Evolutionary conservation across 768 basidiomycete species (phyloP).

Genomic region (Auriscalpium microsporum): DNA sequence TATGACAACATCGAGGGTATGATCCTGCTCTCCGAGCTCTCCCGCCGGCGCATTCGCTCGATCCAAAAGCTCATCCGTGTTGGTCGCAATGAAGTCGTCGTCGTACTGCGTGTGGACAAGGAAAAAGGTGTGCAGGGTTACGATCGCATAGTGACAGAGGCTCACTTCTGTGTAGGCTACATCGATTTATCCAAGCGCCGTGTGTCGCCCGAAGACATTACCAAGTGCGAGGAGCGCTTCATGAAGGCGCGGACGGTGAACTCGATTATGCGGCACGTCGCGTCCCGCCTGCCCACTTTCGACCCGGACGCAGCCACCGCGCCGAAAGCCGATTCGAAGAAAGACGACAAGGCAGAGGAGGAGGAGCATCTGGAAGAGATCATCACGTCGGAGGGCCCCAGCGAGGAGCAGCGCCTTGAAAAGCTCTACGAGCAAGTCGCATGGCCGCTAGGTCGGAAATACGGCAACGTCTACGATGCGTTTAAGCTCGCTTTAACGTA

Average conservation of each 20-base stretch:
- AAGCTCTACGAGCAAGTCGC: constrained; percentile 82
- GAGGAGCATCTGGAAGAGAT: constrained; percentile 40
- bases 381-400: constrained; percentile 30
- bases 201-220: constrained; percentile 95
- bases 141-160: background rate
- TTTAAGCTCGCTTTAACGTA: constrained; percentile 96
- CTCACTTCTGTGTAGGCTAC: constrained; percentile 54
- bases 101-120: constrained; percentile 96
- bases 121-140: constrained; percentile 67
- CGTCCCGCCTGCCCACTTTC: constrained; percentile 62
- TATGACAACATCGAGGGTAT: constrained; percentile 99
- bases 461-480: constrained; percentile 94
- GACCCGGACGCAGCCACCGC: constrained; percentile 19
- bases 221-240: constrained; percentile 97
- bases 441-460: constrained; percentile 89
- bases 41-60: constrained; percentile 88
- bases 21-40: constrained; percentile 98
- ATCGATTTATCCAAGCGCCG: constrained; percentile 98
- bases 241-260: constrained; percentile 97
- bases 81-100: constrained; percentile 96
- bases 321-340: constrained; percentile 25
- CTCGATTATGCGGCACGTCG: constrained; percentile 86
- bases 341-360: constrained; percentile 40
- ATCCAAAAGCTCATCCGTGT: constrained; percentile 98
- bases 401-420: constrained; percentile 77